Evolutionary conservation across 129 eudicot genomes (phyloP).

Genomic region (Centrapalus pauciflorus): DNA sequence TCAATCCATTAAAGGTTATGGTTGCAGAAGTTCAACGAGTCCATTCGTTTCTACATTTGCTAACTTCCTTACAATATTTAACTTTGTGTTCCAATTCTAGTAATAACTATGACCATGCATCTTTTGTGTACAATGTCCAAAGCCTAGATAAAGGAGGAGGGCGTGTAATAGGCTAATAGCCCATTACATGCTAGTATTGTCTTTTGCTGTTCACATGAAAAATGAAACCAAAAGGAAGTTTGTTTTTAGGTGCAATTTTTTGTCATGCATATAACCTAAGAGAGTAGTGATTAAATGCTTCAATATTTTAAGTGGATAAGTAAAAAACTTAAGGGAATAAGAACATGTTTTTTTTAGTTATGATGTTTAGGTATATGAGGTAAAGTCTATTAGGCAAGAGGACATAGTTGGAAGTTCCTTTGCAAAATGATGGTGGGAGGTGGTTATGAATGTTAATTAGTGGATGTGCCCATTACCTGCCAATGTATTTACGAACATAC

Average conservation of each 20-base stretch:
- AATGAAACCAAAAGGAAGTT: background rate
- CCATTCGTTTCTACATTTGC: background rate
- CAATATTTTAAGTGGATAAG: too few species aligned
- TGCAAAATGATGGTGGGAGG: background rate
- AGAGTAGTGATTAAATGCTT: too few species aligned
- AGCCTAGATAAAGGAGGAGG: background rate
- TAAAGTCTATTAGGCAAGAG: background rate
- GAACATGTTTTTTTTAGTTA: constrained; percentile 1
- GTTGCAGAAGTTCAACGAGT: background rate
- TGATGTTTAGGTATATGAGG: constrained; percentile 7
- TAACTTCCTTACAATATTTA: background rate
- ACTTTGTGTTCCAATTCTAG: background rate
- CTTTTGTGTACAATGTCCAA: background rate
- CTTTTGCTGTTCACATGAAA: background rate
- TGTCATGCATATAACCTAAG: too few species aligned
- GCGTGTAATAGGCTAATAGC: constrained; percentile 6
- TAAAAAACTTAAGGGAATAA: background rate
- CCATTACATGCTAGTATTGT: background rate
- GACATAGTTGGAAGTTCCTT: too few species aligned
- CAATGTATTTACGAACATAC: background rate
- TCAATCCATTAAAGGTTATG: background rate
- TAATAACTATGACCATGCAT: background rate
- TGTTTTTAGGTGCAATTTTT: background rate
- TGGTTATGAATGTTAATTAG: background rate
- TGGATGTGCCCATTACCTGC: background rate